Percentiles rank a stretch among this genome's conserved stretches.
phyloP scores from a whole-genome alignment of 2,329 filamentous ascomycete species.

The Xylariomycetidae sp. region DNA sequence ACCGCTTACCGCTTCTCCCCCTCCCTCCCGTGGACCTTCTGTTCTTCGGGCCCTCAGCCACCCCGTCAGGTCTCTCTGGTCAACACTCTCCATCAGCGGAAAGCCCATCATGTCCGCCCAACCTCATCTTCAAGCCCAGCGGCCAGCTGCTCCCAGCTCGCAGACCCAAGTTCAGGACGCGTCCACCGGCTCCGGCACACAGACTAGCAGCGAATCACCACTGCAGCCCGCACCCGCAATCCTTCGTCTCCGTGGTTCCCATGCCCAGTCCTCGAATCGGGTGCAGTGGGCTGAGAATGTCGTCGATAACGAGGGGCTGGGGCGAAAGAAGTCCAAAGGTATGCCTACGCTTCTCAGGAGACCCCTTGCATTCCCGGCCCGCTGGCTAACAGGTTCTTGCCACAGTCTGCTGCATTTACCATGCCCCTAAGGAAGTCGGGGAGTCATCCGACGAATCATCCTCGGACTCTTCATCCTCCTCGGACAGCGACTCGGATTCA shows the following conservation, averaged over 20 bases:
- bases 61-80: too few species aligned
- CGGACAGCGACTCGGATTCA: conserved; percentile 19
- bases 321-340: conserved; percentile 94
- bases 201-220: conserved; percentile 14
- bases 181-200: conserved; percentile 17
- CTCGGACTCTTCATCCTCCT: conserved; percentile 42
- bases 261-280: conserved; percentile 43
- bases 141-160: conserved; percentile 3
- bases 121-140: conserved; percentile 1
- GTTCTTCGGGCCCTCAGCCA: too few species aligned
- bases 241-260: conserved; percentile 47
- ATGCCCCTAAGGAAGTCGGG: conserved; percentile 72
- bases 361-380: neutral
- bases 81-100: too few species aligned
- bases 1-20: too few species aligned
- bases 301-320: conserved; percentile 90
- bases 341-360: conserved; percentile 13
- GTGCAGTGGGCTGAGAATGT: conserved; percentile 94
- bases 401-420: conserved; percentile 97
- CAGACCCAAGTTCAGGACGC: conserved; percentile 7
- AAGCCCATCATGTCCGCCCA: conserved; percentile 6
- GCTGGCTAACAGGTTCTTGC: conserved; percentile 4
- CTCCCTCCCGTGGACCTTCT: too few species aligned
- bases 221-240: conserved; percentile 28
- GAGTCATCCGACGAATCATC: conserved; percentile 61